Evolutionary conservation across 164 flowering plant species (phyloP), one percentile per base, ranked within the genome.

Genomic region (Buxus sempervirens): DNA sequence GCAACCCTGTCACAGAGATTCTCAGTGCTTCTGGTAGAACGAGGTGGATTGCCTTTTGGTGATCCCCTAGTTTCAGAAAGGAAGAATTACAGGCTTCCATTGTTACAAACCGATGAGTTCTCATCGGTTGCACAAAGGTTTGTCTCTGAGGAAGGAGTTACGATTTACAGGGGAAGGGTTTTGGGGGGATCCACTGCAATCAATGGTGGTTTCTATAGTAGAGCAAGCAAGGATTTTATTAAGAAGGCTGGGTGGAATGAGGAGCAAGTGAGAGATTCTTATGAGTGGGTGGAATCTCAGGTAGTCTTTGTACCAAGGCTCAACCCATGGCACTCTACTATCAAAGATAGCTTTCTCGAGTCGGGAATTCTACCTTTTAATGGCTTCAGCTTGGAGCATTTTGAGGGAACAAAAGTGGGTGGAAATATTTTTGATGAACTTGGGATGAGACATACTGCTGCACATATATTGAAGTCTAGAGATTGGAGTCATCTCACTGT

Each of bases 1-100:
- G 7, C 38, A 7, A 32, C 38, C 5, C 7, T 32, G 38, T 32
- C 38, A 3, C 5, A 32, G 38, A 32, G 51, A 10, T 45, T 45
- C 51, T 45, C 55, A 70, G 51, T 55, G 13, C 71, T 76, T 22
- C 26, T 76, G 20, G 65, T 76, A 32, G 79, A 76, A 42, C 70
- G 79, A 0, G 79, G 79, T 18, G 76, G 76, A 4, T 70, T 71
- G 14, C 73, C 79, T 20, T 76, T 51, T 24, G 70, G 67, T 5
- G 60, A 69, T 54, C 76, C 71, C 9, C n/a, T 65, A 22, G 20
- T 68, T 5, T 21, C 22, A 22, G 58, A 55, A 13, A 55, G 10
- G 26, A 55, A 55, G 58, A 21, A 55, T 10, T 21, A 4, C 13
- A 26, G 58, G 25, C 10, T 55, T 23, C 2, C 58, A 5, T 22